Percentiles rank a stretch among this genome's conserved stretches.
These are phyloP conservation scores for Tolypocladium tundrense DNA, from an alignment of 2,329 filamentous ascomycete species.

Conservation along the genomic window DNA sequence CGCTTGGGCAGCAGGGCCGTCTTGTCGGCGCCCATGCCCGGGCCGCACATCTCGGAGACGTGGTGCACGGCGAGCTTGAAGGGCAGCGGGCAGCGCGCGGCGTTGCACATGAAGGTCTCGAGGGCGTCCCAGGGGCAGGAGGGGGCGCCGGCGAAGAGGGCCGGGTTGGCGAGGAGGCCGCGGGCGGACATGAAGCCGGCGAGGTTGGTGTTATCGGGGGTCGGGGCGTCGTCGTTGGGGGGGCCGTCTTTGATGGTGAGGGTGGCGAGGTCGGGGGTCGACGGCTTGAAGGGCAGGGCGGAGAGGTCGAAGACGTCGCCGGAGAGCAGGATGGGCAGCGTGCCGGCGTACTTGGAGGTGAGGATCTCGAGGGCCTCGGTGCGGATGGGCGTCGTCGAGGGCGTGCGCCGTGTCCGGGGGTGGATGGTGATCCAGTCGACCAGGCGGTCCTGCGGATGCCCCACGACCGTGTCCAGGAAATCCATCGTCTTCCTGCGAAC, in stretches of 20 bases:
- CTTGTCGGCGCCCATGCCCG: slow-evolving; percentile 45
- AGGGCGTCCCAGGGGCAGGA: slow-evolving; percentile 53
- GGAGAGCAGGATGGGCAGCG: slow-evolving; percentile 57
- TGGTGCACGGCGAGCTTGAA: slow-evolving; percentile 57
- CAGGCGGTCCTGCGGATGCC: slow-evolving; percentile 36
- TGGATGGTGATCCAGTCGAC: slow-evolving; percentile 64
- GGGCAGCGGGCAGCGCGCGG: slow-evolving; percentile 47
- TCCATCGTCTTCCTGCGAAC: slow-evolving; percentile 40
- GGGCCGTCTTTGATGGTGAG: slow-evolving; percentile 14
- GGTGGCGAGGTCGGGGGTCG: slow-evolving; percentile 20
- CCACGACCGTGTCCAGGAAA: slow-evolving; percentile 53
- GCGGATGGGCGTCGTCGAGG: slow-evolving; percentile 51
- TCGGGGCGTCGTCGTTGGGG: not conserved
- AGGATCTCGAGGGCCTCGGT: slow-evolving; percentile 49
- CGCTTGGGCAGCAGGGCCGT: slow-evolving; percentile 41
- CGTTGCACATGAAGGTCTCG: slow-evolving; percentile 50
- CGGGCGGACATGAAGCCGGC: slow-evolving; percentile 61
- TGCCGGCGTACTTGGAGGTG: slow-evolving; percentile 37
- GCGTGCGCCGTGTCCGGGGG: slow-evolving; percentile 51
- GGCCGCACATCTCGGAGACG: slow-evolving; percentile 54
- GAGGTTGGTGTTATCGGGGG: slow-evolving; percentile 36
- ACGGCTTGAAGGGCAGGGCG: slow-evolving; percentile 32
- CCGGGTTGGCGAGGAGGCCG: slow-evolving; percentile 57
- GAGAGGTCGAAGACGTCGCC: slow-evolving; percentile 55
- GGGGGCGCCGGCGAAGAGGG: slow-evolving; percentile 48